phyloP scores from a whole-genome alignment of 1,284 basidiomycete species.

The Xerocomus amazonicus region DNA sequence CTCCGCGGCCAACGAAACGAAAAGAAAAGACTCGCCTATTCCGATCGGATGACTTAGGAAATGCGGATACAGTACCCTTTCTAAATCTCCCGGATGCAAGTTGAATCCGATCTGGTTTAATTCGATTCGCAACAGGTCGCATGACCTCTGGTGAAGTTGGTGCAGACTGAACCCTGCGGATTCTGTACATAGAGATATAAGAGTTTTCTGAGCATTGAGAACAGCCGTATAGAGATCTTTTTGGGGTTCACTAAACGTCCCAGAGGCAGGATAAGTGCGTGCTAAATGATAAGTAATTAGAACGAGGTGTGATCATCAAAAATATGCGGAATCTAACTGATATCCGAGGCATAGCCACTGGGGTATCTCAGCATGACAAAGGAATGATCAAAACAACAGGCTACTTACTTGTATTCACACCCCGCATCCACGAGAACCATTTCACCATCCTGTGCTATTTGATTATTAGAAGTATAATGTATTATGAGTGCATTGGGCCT shows the following conservation, averaged over 20 bases:
- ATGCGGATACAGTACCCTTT: conserved; percentile 81
- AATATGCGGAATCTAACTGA: conserved; percentile 55
- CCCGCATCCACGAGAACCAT: conserved; percentile 87
- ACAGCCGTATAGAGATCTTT: conserved; percentile 85
- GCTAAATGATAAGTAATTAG: conserved; percentile 41
- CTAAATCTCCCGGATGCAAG: conserved; percentile 62
- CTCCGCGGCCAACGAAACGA: background rate
- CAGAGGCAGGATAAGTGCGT: conserved; percentile 86
- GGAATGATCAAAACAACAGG: conserved; percentile 2
- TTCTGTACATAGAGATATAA: conserved; percentile 63
- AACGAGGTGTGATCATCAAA: conserved; percentile 1
- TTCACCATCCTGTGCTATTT: conserved; percentile 68
- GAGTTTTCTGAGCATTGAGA: conserved; percentile 70
- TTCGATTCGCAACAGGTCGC: conserved; percentile 68
- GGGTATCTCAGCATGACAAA: conserved; percentile 6
- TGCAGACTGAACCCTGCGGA: conserved; percentile 56
- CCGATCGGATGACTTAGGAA: conserved; percentile 85
- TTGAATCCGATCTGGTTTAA: conserved; percentile 82
- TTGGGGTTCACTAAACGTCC: conserved; percentile 78
- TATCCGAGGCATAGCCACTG: conserved; percentile 94
- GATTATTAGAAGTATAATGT: conserved; percentile 90
- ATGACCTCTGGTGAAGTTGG: conserved; percentile 78
- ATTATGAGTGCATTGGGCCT: conserved; percentile 86
- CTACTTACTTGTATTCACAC: conserved; percentile 78
- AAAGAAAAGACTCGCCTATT: conserved; percentile 50